Evolutionary conservation across 2,329 filamentous ascomycete genomes (phyloP), one percentile per base, ranked within the genome.

Genomic region (Colletotrichum sp.): DNA sequence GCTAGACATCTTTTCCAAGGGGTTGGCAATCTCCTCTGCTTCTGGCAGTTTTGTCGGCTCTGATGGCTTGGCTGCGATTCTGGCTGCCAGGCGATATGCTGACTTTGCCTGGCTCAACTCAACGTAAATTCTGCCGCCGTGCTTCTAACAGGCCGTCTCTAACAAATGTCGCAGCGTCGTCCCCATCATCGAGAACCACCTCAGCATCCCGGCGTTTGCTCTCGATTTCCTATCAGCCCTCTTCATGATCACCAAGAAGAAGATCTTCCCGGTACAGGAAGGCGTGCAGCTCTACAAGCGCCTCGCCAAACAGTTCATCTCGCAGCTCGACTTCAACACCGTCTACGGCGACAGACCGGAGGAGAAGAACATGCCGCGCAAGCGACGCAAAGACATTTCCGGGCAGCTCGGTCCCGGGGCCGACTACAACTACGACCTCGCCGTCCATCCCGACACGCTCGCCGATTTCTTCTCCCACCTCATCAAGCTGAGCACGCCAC

Each of bases 401-500:
- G 59, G 59, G n/a, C 26, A 62, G 8, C 30, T 62, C 18, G 59
- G 59, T 22, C 59, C 59, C 18, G 59, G 34, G 5, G 30, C 59
- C 30, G 59, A 30, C 8, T 62, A 62, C 30, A n/a, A 62, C 3
- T 30, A 13, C 59, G 32, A 22, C 18, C 28, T 62, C 28, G 59
- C 69, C 6, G 30, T 68, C 36, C 8, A 26, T 12, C 32, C 36
- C 10, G 9, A 34, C 18, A 26, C n/a, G 22, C 36, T 76, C 6
- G 59, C 36, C n/a, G 32, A 30, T 7, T 55, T 66, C 71, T 72
- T 76, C 8, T 28, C 8, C 26, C 9, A n/a, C 18, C 65, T 74
- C 32, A 65, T 66, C 32, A 68, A 62, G 60, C 72, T 67, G n/a
- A 79, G 71, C 71, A 79, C 36, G 10, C 74, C 60, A 55, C 70